Conservation (phyloP, 495 filamentous ascomycete species). For the Hapsidospora chrysogenum region DNA sequence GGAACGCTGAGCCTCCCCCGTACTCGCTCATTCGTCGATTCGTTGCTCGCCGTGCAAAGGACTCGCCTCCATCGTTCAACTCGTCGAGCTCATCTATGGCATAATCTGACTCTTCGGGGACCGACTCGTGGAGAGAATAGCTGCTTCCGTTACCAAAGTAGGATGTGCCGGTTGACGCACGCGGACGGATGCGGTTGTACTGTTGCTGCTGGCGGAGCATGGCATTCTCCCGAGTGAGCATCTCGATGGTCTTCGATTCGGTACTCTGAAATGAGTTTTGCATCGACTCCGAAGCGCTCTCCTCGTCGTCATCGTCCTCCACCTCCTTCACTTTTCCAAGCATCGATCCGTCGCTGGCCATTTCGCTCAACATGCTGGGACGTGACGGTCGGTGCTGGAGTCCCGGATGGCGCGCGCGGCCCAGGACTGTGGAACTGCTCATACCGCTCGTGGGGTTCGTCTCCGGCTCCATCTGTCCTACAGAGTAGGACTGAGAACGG, state of each 20-base stretch:
- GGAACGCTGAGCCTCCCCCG: conserved; percentile 31
- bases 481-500: conserved; percentile 91
- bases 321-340: conserved; percentile 69
- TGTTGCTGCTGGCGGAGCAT: conserved; percentile 46
- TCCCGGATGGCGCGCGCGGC: conserved; percentile 40
- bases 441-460: conserved; percentile 18
- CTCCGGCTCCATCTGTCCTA: conserved; percentile 78
- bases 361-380: conserved; percentile 70
- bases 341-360: conserved; percentile 51
- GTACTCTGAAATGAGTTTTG: conserved; percentile 35
- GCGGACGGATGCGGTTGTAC: conserved; percentile 44
- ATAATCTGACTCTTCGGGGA: conserved; percentile 55
- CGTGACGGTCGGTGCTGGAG: conserved; percentile 71
- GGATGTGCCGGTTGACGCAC: conserved; percentile 36
- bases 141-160: conserved; percentile 31
- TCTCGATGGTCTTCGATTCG: conserved; percentile 53
- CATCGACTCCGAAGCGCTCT: conserved; percentile 46
- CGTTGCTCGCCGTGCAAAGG: conserved; percentile 34
- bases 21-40: conserved; percentile 46
- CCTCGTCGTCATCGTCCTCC: conserved; percentile 68
- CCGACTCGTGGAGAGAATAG: conserved; percentile 44
- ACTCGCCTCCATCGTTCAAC: conserved; percentile 31
- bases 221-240: conserved; percentile 57
- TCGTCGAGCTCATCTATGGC: conserved; percentile 57
- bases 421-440: conserved; percentile 23